Percentiles rank a stretch among this genome's conserved stretches.
Conservation (phyloP, 116 monocot genomes). For the Dioscorea cayenensis region DNA sequence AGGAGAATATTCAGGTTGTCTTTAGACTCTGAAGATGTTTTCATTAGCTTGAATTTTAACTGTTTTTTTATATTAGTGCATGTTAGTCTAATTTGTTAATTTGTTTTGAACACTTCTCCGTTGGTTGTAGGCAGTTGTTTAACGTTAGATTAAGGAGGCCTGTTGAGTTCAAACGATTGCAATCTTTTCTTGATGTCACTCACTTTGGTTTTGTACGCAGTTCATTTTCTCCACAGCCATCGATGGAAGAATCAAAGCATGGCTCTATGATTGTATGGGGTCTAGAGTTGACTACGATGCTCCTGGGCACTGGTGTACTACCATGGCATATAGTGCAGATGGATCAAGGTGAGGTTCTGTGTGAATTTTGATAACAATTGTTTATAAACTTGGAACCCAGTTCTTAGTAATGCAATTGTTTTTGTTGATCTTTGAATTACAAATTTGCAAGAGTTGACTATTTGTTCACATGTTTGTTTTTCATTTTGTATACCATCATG, state of each 20-base stretch:
- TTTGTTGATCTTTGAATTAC: not conserved
- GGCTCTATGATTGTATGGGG: slow-evolving; percentile 61
- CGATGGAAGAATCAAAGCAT: slow-evolving; percentile 84
- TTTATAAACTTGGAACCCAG: no score
- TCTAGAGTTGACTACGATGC: slow-evolving; percentile 76
- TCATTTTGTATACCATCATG: not conserved
- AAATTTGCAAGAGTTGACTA: not conserved
- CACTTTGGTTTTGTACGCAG: slow-evolving; percentile 20
- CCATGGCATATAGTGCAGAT: slow-evolving; percentile 75
- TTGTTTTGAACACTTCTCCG: no score
- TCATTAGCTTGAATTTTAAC: not conserved
- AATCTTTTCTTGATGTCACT: not conserved
- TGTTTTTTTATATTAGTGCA: no score
- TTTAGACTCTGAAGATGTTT: not conserved
- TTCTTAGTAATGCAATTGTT: no score
- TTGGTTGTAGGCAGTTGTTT: no score
- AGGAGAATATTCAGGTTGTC: slow-evolving; percentile 75
- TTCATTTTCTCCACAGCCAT: slow-evolving; percentile 65
- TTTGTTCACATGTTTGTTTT: not conserved
- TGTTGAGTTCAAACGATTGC: not conserved
- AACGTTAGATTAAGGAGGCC: not conserved
- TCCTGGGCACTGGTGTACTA: slow-evolving; percentile 67
- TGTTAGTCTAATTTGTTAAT: no score
- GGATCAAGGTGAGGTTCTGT: slow-evolving; percentile 24
- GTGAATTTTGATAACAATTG: not conserved